Evolutionary conservation across 1,284 basidiomycete genomes (phyloP), one percentile per base, ranked within the genome.

Genomic region (Ganoderma multipileum): DNA sequence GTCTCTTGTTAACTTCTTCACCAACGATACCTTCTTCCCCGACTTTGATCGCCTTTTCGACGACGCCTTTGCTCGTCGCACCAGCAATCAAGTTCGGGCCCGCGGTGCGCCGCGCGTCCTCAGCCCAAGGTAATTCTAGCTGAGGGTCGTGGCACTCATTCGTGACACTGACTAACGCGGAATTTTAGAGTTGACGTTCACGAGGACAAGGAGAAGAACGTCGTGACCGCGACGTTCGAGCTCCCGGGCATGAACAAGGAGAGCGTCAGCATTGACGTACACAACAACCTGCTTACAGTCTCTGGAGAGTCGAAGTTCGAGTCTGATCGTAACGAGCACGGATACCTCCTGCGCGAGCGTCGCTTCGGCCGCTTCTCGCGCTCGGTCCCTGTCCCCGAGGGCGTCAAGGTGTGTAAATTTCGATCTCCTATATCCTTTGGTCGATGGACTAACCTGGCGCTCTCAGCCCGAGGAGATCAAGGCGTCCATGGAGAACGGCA

Each of bases 181-280:
- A 30, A 2, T 6, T n/a, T 3, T 6, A 67, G 44, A 36, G 57
- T 87, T 79, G 85, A 88, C 71, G 71, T 87, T 1, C 82, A 85
- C 69, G 85, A 87, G 72, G 77, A 83, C 67, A 59, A 69, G 7
- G 77, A 82, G 3, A 76, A 71, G 30, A 86, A 86, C 70, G 69
- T 75, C 3, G 81, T 87, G 26, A 84, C 83, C 0, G 86, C 86
- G n/a, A 79, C 80, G 3, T 86, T 88, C 65, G 85, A 87, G 68
- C 75, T 88, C 20, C 85, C 86, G 7, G 85, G 86, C 6, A 26
- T 87, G 61, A 82, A 79, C 74, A 80, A 82, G 36, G 80, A 84
- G 28, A 75, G 85, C 47, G 79, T 87, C 58, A 67, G 68, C 60
- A 82, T 87, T 54, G 83, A 87, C 64, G 73, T 85, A 47, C 79